A percentile compares a stretch with the other conserved stretches of the same genome.
Conservation (phyloP, 768 basidiomycete genomes). For the Leucosporidium scottii region DNA sequence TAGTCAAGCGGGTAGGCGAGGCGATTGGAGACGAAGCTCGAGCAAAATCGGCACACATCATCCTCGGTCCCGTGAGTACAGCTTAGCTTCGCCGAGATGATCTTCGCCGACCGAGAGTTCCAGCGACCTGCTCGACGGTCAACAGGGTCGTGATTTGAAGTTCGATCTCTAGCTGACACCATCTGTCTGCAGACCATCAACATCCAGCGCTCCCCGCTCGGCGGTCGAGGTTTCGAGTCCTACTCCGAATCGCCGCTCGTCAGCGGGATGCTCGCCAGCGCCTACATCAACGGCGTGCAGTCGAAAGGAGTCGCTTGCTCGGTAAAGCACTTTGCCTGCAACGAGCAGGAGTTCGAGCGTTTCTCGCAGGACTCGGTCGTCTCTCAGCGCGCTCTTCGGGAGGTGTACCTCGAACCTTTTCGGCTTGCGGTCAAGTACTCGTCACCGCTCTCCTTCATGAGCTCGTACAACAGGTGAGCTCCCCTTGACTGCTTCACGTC, state of each 20-base stretch:
- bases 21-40: slow-evolving; percentile 53
- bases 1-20: slow-evolving; percentile 49
- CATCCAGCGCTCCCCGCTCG: slow-evolving; percentile 40
- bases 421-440: slow-evolving; percentile 38
- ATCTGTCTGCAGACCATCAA: slow-evolving; percentile 34
- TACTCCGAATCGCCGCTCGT: slow-evolving; percentile 36
- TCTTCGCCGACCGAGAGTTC: too few species aligned
- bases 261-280: slow-evolving; percentile 24
- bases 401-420: slow-evolving; percentile 44
- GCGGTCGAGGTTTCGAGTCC: slow-evolving; percentile 42
- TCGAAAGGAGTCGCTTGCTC: slow-evolving; percentile 34
- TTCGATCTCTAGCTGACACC: too few species aligned
- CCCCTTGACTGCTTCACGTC: background rate
- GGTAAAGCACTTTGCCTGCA: slow-evolving; percentile 40
- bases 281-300: slow-evolving; percentile 39
- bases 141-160: too few species aligned
- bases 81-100: too few species aligned
- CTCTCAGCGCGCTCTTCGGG: slow-evolving; percentile 40
- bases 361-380: slow-evolving; percentile 33
- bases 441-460: slow-evolving; percentile 21
- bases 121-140: too few species aligned
- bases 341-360: slow-evolving; percentile 27
- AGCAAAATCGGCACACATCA: slow-evolving; percentile 46
- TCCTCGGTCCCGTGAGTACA: slow-evolving; percentile 34
- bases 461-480: background rate